Evolutionary conservation across 345 rosid genomes (phyloP), one percentile per base, ranked within the genome.

Genomic region (Lumnitzera racemosa): DNA sequence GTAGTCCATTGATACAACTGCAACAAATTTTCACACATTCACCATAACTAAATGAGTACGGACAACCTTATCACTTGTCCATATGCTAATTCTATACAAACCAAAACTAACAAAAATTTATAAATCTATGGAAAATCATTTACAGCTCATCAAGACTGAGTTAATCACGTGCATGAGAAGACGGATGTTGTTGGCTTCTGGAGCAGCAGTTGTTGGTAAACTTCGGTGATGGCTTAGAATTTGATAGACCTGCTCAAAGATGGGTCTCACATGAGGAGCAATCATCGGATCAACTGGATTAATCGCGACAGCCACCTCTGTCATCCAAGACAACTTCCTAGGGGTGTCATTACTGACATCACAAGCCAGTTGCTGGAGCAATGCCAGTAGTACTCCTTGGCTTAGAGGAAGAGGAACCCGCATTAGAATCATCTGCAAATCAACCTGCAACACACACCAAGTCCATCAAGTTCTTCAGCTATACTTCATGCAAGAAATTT

Each of bases 331-430:
- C 2, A 88, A 78, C 76, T 90, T 94, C 53, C 65, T 73, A 17
- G 85, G 46, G 1, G 76, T 75, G 56, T 94, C 95, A 14, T 78
- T 88, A 78, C 63, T 72, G 25, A 94, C 60, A 71, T 90, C 97
- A 13, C 84, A 86, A 13, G 95, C 82, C 68, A 94, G 70, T 56
- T 90, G 99, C 71, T 90, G 99, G 59, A 94, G 77, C 24, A 94
- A 87, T 11, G 91, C 79, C 10, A 90, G 86, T 7, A 94, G 72
- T 15, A 90, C 96, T 46, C 99, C 90, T 78, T 86, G 99, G 85
- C 91, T 88, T 67, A 94, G 62, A 1, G 95, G 96, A 20, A 76
- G 72, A 11, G 96, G 95, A 49, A 59, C 67, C 70, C 74, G 68
- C 2, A 80, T 63, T 57, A 94, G 52, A 11, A 94, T 71, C 47